Evolutionary conservation across 2,329 filamentous ascomycete genomes (phyloP).

Genomic region (Aspergillus transmontanensis): DNA sequence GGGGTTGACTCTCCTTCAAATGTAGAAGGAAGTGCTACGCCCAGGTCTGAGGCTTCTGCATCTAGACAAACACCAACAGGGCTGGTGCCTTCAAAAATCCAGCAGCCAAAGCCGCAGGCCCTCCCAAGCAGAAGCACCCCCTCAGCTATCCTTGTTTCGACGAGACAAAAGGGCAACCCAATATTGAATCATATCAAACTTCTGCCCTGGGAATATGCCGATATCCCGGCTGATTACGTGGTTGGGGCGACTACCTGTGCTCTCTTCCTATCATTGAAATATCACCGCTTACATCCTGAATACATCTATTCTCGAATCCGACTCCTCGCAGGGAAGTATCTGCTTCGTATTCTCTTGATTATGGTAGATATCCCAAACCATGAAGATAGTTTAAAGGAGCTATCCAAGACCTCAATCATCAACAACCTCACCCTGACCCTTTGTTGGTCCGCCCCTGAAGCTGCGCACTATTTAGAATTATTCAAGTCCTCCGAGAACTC

Average conservation of each 20-base stretch:
- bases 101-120: slow-evolving; percentile 88
- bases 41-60: slow-evolving; percentile 54
- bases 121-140: slow-evolving; percentile 67
- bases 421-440: slow-evolving; percentile 91
- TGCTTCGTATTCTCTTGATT: slow-evolving; percentile 79
- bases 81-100: slow-evolving; percentile 57
- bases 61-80: slow-evolving; percentile 33
- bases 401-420: slow-evolving; percentile 88
- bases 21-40: slow-evolving; percentile 33
- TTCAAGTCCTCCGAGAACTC: slow-evolving; percentile 95
- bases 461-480: slow-evolving; percentile 87
- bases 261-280: slow-evolving; percentile 91
- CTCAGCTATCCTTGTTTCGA: slow-evolving; percentile 84
- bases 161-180: slow-evolving; percentile 92
- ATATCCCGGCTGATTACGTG: slow-evolving; percentile 93
- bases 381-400: slow-evolving; percentile 82
- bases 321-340: slow-evolving; percentile 80
- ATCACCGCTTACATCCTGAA: slow-evolving; percentile 94
- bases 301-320: slow-evolving; percentile 96
- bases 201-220: slow-evolving; percentile 92
- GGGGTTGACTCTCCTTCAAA: slow-evolving; percentile 45
- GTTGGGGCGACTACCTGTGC: slow-evolving; percentile 85
- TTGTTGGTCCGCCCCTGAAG: slow-evolving; percentile 93
- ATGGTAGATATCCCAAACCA: slow-evolving; percentile 97
- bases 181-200: slow-evolving; percentile 80